Percentiles rank a stretch among this genome's conserved stretches.
Conservation (phyloP, 2,329 filamentous ascomycete genomes). For the Nigrospora sphaerica region DNA sequence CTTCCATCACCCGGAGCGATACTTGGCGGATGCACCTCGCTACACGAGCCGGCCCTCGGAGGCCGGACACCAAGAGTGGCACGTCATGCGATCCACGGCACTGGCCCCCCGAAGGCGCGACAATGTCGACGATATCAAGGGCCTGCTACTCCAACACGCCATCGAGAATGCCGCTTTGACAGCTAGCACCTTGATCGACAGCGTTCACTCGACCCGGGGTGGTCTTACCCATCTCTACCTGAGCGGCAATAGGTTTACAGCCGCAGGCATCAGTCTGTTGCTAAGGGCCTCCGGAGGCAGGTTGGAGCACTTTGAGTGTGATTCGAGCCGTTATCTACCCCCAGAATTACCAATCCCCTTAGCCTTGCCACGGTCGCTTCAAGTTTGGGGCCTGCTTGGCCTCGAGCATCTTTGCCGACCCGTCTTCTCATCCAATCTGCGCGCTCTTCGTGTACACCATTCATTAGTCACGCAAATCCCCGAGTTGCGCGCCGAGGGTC, state of each 20-base stretch:
- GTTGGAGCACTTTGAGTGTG: slow-evolving; percentile 46
- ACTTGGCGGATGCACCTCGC: slow-evolving; percentile 40
- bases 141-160: slow-evolving; percentile 15
- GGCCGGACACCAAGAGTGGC: slow-evolving; percentile 14
- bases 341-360: slow-evolving; percentile 6
- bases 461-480: slow-evolving; percentile 51
- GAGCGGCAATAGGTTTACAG: slow-evolving; percentile 40
- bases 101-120: slow-evolving; percentile 21
- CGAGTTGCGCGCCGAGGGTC: slow-evolving; percentile 29
- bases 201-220: slow-evolving; percentile 14
- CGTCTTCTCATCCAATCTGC: slow-evolving; percentile 44
- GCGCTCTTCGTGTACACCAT: slow-evolving; percentile 49
- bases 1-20: slow-evolving; percentile 38
- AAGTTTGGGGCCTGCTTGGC: slow-evolving; percentile 36
- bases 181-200: slow-evolving; percentile 10
- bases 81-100: slow-evolving; percentile 27
- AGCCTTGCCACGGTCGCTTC: slow-evolving; percentile 21
- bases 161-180: slow-evolving; percentile 6
- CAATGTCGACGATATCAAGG: slow-evolving; percentile 22
- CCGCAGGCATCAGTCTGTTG: slow-evolving; percentile 32
- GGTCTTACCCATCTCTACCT: slow-evolving; percentile 49
- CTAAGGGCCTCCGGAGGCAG: slow-evolving; percentile 35
- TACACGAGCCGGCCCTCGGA: slow-evolving; percentile 22
- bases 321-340: slow-evolving; percentile 27
- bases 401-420: slow-evolving; percentile 42